A percentile compares a stretch with the other conserved stretches of the same genome.
These are phyloP conservation scores for Penicillium waksmanii DNA, from an alignment of 495 filamentous ascomycete genomes.

Conservation along the genomic window DNA sequence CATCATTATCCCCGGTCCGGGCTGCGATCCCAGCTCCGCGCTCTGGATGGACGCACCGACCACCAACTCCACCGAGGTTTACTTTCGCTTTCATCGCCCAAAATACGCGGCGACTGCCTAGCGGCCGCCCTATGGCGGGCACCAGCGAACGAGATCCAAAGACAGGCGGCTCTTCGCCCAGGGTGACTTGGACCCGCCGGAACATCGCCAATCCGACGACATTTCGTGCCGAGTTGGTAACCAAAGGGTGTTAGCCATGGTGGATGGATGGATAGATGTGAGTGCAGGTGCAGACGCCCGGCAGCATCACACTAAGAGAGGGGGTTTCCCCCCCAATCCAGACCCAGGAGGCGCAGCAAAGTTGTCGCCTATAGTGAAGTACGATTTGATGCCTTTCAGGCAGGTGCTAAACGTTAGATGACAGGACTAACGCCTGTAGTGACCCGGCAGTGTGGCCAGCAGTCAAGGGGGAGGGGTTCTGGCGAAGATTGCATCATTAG, in stretches of 20 bases:
- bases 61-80: background rate
- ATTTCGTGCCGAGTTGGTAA: background rate
- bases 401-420: conserved; percentile 1
- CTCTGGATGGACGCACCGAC: conserved; percentile 6
- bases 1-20: background rate
- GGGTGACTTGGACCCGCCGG: conserved; percentile 3
- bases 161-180: conserved; percentile 1
- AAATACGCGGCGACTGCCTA: conserved; percentile 2
- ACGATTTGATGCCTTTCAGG: conserved; percentile 4
- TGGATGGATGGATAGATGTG: background rate
- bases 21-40: background rate
- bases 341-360: conserved; percentile 3
- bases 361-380: background rate
- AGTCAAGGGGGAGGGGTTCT: background rate
- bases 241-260: background rate
- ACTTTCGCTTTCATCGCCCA: background rate
- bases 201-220: conserved; percentile 6
- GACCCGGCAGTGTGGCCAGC: conserved; percentile 1
- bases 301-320: conserved; percentile 1
- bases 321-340: conserved; percentile 1
- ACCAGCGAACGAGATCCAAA: conserved; percentile 5
- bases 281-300: conserved; percentile 4
- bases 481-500: conserved; percentile 5
- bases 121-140: conserved; percentile 1
- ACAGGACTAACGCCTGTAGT: conserved; percentile 2